Conservation (phyloP, 768 basidiomycete genomes). For the Lentinula guzmanii region DNA sequence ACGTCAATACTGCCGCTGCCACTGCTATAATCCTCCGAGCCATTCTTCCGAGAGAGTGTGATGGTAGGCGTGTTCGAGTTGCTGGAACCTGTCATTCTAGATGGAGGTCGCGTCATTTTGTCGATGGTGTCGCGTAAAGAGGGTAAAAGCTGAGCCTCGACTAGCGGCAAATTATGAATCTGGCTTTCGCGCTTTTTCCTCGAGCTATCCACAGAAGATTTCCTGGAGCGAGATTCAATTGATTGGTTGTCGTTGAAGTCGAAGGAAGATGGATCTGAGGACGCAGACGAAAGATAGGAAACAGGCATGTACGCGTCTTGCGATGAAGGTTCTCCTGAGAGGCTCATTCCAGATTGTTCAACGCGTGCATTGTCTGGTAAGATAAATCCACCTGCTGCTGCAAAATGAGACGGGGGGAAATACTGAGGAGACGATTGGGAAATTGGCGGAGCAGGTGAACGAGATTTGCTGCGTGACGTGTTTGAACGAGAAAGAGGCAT, state of each 20-base stretch:
- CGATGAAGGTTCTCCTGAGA: conserved; percentile 1
- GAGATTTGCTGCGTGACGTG: conserved; percentile 28
- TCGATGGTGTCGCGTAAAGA: conserved; percentile 69
- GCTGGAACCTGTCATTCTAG: conserved; percentile 16
- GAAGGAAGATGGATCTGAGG: conserved; percentile 21
- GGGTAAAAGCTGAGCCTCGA: conserved; percentile 63
- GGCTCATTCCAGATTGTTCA: conserved; percentile 5
- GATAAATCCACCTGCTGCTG: conserved; percentile 38
- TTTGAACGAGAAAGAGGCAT: conserved; percentile 11
- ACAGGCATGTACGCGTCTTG: conserved; percentile 15
- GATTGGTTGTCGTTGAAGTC: conserved; percentile 14
- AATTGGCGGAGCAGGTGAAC: conserved; percentile 33
- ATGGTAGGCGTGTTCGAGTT: conserved; percentile 9
- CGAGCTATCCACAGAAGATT: conserved; percentile 12
- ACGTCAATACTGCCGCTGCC: background rate
- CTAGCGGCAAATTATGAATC: conserved; percentile 46
- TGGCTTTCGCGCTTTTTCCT: conserved; percentile 32
- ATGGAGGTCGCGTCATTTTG: conserved; percentile 61
- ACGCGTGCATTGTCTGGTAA: conserved; percentile 8
- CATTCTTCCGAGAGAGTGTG: background rate
- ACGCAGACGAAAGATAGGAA: conserved; percentile 9
- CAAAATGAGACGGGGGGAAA: conserved; percentile 52
- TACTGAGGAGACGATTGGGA: conserved; percentile 31
- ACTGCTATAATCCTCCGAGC: background rate
- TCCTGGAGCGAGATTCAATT: background rate